These are phyloP conservation scores for Trametes cubensis DNA, from an alignment of 768 basidiomycete species.

Conservation along the genomic window DNA sequence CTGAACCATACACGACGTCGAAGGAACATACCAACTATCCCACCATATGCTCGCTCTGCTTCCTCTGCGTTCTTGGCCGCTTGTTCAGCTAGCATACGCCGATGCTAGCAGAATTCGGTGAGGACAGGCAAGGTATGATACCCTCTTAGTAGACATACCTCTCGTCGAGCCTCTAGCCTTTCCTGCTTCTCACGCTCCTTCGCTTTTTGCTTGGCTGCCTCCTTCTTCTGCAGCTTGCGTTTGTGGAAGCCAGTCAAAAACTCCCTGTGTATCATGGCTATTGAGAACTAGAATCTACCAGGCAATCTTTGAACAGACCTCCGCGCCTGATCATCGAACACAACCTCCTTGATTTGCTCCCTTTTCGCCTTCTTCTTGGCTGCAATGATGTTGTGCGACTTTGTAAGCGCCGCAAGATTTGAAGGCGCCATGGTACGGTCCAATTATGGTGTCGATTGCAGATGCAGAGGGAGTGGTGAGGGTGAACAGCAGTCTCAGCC, in stretches of 20 bases:
- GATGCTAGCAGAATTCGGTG: constrained; percentile 54
- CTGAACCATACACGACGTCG: neutral
- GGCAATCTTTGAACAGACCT: constrained; percentile 47
- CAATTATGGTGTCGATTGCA: neutral
- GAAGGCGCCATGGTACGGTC: constrained; percentile 36
- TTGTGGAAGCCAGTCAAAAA: constrained; percentile 94
- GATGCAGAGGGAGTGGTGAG: neutral
- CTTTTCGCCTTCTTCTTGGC: constrained; percentile 68
- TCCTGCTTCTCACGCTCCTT: constrained; percentile 77
- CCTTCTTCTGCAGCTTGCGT: constrained; percentile 82
- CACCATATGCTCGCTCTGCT: constrained; percentile 75
- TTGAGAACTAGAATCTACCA: neutral
- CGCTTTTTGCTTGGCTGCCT: constrained; percentile 74
- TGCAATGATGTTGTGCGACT: constrained; percentile 62
- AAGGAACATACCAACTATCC: constrained; percentile 20
- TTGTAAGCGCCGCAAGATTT: constrained; percentile 62
- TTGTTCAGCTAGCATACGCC: constrained; percentile 74
- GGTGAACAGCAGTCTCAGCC: neutral
- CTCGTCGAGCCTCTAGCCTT: constrained; percentile 70
- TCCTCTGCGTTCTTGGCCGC: constrained; percentile 76
- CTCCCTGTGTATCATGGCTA: constrained; percentile 51
- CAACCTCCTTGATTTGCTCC: constrained; percentile 73
- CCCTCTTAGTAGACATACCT: constrained; percentile 53
- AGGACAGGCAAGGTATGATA: constrained; percentile 14
- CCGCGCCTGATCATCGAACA: constrained; percentile 87